These are phyloP conservation scores for Ambrosia artemisiifolia DNA, from an alignment of 129 eudicot genomes.

Conservation along the genomic window DNA sequence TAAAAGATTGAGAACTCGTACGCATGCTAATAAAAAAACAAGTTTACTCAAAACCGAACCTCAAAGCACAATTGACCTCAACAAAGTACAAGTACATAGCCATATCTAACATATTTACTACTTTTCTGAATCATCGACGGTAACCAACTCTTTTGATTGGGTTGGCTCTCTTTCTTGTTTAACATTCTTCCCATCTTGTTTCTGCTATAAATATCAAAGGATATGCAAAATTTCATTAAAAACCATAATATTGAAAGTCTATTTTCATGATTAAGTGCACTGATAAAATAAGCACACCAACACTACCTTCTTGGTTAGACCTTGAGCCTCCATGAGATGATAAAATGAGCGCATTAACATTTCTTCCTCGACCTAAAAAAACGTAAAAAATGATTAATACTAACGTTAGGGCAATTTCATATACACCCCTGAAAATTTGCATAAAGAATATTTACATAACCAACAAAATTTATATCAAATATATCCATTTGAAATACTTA, in stretches of 20 bases:
- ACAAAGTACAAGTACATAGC: neutral
- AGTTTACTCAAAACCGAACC: constrained; percentile 2
- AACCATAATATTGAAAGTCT: neutral
- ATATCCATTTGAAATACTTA: too few relatives aligned
- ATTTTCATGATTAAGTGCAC: neutral
- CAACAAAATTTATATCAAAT: too few relatives aligned
- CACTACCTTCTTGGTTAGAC: constrained; percentile 35
- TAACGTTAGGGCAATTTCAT: too few relatives aligned
- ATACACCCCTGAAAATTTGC: too few relatives aligned
- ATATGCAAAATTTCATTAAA: neutral
- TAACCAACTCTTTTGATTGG: constrained; percentile 4
- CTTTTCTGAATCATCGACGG: constrained; percentile 1
- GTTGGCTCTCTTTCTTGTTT: neutral
- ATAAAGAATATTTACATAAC: too few relatives aligned
- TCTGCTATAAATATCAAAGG: constrained; percentile 14
- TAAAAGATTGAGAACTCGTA: neutral
- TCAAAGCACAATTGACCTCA: neutral
- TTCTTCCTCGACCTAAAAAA: constrained; percentile 78
- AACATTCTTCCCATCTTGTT: constrained; percentile 1
- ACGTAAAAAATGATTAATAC: neutral
- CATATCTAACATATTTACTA: neutral
- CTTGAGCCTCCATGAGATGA: constrained; percentile 57
- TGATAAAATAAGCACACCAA: neutral
- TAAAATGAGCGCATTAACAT: constrained; percentile 75
- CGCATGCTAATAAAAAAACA: neutral